Base-by-base conservation (phyloP, 306 rosid genomes). In the Acacia melanoxylon region DNA sequence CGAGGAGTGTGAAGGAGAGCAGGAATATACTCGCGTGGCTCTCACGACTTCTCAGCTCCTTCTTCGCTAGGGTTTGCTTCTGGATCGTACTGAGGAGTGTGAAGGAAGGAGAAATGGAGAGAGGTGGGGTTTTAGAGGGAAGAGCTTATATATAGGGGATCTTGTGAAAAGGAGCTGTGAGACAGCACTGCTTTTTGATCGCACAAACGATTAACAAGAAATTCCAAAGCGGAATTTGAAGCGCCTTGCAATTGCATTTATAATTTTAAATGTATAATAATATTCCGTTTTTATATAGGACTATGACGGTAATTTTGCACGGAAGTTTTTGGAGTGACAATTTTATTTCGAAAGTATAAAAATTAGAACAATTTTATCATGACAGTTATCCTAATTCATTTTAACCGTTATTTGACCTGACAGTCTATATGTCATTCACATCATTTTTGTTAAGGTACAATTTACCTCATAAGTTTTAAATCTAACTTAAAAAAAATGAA, bases 31-130 rank as follows among this genome's bases (percentile, higher is more conserved):
- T 71, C 45, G 37, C 17, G 76, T 80, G 5, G 82, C 75, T 42
- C 19, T 40, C 24, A 83, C 76, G 74, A 59, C 83, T 75, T 86
- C 84, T 81, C 84, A 56, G 86, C 89, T 84, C 86, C 83, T 77
- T 54, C 67, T 51, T 88, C 46, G 84, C 78, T 84, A 88, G 92
- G 94, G 90, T 87, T 88, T 80, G 85, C 71, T 6, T 68, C 81
- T 63, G 87, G 87, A 82, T 85, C 92, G 67, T 78, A 80, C 87
- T 81, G 89, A 88, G 76, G 86, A 81, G 79, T 62, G 90, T 77
- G 83, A 80, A 63, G 79, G 52, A 79, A 49, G 63, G 68, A 63
- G n/a, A 48, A 19, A 25, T 31, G 83, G 84, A 41, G 56, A 54
- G 7, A 51, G 2, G 3, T 8, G 9, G 62, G 77, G 63, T 73